Base-by-base conservation (phyloP, 1,284 basidiomycete species). In the Tylopilus orsonianus region DNA sequence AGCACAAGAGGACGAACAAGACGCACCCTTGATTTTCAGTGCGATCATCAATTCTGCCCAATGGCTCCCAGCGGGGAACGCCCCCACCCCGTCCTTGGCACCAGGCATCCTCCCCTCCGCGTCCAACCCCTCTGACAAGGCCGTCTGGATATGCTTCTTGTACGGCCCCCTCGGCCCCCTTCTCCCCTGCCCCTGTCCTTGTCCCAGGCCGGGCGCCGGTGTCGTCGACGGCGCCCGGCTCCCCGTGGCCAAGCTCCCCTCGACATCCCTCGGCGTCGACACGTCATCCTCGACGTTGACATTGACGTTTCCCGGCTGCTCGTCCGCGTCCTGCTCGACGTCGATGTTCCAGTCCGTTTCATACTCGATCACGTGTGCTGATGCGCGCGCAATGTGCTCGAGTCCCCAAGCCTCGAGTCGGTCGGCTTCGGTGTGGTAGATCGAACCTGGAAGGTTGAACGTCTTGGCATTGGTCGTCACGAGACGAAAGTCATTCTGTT, bases 281-380 rank as follows among this genome's bases (percentile, higher is more conserved):
- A 55, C 57, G 18, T 60, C 58, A 16, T 60, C 58, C 0, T 60
- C 58, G 26, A 57, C 18, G 20, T 77, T 75, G n/a, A 75, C 68
- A 8, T n/a, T n/a, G n/a, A n/a, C n/a, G n/a, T n/a, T n/a, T n/a
- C n/a, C n/a, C n/a, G 37, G 58, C 2, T 32, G 62, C 6, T 16
- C 69, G 53, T 81, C 78, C 20, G 84, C 85, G 39, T 88, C 85
- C 35, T 75, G 77, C 57, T 87, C 86, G n/a, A 86, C 71, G 48
- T 88, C 85, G 48, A 89, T 84, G 55, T 87, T 88, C 87, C 87
- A 90, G 61, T 90, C 84, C 0, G 83, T 80, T 67, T 89, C 87
- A 62, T 83, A 86, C 49, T 88, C 85, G 52, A 89, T 86, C 36
- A 90, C 86, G 14, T 79, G 85, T 0, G 78, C 69, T 1, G 85